Evolutionary conservation across 2,329 filamentous ascomycete species (phyloP), one percentile per base, ranked within the genome.

Genomic region (Aspergillus oerlinghausenensis): DNA sequence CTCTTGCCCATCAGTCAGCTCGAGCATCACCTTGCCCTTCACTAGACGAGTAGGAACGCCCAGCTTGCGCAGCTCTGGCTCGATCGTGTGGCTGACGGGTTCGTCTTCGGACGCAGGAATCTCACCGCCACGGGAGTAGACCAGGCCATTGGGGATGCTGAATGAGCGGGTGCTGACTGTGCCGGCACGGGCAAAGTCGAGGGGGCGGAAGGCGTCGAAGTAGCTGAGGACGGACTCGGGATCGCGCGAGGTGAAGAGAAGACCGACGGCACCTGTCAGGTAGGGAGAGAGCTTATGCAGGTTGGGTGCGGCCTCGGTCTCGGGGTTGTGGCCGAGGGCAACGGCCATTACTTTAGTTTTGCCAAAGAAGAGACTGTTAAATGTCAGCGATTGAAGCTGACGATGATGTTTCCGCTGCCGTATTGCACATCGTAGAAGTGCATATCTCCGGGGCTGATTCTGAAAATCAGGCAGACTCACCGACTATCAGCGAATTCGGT

Each of bases 321-420:
- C 88, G 64, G 86, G 82, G 54, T 82, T 87, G 63, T 84, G 84
- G 71, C 94, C 94, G 26, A 99, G 88, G 56, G 94, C 92, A 78
- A 94, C 93, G 67, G 90, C 87, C 92, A 97, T 97, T 75, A 99
- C 92, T 79, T 97, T 97, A 58, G 93, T 97, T 81, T 97, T 99
- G 79, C 93, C 94, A 77, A 97, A 97, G 85, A 97, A 97, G 73
- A 99, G 81, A 67, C 92, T 94, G 67, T 3, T 11, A 3, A 19
- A 26, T 19, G 19, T 57, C 29, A 55, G 50, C 21, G n/a, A 38
- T 55, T 40, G 28, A 54, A 52, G 54, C 51, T 23, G 2, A 40
- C 56, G 40, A 40, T 58, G 19, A 17, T 47, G 21, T 23, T 45
- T 25, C 8, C 43, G 43, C 43, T 14, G 21, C 9, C 21, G 17